Percentiles rank a stretch among this genome's conserved stretches.
phyloP scores from a whole-genome alignment of 768 basidiomycete genomes.

The Calocera cornea region DNA sequence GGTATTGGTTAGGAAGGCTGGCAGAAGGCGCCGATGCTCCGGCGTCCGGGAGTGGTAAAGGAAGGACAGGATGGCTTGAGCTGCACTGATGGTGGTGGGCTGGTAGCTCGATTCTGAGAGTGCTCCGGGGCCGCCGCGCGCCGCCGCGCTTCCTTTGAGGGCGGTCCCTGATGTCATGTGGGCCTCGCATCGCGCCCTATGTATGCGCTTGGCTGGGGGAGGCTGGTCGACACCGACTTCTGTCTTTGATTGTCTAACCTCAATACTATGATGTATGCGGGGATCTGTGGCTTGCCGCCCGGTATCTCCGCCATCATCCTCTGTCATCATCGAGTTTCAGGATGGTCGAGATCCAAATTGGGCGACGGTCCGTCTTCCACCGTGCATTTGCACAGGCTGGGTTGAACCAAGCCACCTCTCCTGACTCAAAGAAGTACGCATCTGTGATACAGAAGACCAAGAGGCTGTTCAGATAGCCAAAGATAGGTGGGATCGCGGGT shows the following conservation, averaged over 20 bases:
- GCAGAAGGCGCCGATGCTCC: neutral
- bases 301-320: neutral
- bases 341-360: neutral
- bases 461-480: no score
- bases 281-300: neutral
- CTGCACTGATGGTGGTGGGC: no score
- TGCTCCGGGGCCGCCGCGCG: neutral
- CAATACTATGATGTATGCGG: neutral
- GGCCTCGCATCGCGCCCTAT: neutral
- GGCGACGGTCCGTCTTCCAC: neutral
- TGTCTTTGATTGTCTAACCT: neutral
- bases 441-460: no score
- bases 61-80: neutral
- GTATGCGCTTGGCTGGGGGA: neutral
- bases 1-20: neutral
- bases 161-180: neutral
- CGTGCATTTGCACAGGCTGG: neutral
- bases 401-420: neutral
- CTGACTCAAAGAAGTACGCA: neutral
- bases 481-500: no score
- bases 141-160: neutral
- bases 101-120: no score
- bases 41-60: neutral
- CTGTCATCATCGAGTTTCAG: neutral
- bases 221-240: slow-evolving; percentile 1